Conservation (phyloP, 495 filamentous ascomycete species). For the Xylaria flabelliformis region DNA sequence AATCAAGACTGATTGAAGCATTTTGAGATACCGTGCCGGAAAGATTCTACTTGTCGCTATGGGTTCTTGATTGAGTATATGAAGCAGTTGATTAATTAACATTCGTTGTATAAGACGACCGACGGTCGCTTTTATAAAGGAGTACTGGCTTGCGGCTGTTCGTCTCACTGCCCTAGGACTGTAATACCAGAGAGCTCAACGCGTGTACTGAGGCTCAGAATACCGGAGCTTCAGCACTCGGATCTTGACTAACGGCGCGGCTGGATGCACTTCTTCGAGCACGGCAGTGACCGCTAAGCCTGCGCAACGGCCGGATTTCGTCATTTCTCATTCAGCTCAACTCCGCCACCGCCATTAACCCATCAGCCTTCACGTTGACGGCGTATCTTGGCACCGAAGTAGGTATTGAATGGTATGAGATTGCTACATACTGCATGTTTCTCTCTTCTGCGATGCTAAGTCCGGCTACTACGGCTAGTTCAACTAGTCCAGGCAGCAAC, state of each 20-base stretch:
- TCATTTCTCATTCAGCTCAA: constrained; percentile 12
- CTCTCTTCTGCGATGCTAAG: neutral
- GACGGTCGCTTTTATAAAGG: neutral
- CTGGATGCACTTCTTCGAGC: neutral
- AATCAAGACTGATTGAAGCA: constrained; percentile 19
- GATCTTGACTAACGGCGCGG: neutral
- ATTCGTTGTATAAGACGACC: neutral
- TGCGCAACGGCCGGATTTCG: neutral
- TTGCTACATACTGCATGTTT: neutral
- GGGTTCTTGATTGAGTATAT: neutral
- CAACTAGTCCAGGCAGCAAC: constrained; percentile 5
- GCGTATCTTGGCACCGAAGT: neutral
- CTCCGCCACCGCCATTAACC: constrained; percentile 13
- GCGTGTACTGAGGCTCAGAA: neutral
- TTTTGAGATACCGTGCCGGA: neutral
- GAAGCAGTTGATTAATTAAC: neutral
- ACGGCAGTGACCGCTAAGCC: neutral
- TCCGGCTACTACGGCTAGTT: neutral
- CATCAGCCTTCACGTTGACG: neutral
- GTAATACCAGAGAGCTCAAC: neutral
- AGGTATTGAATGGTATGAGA: neutral
- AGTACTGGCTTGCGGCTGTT: neutral
- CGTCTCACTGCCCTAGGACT: neutral
- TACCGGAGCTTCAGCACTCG: neutral
- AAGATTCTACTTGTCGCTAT: neutral